Base-by-base conservation (phyloP, 2,329 filamentous ascomycete genomes). In the Coniochaeta pulveracea region DNA sequence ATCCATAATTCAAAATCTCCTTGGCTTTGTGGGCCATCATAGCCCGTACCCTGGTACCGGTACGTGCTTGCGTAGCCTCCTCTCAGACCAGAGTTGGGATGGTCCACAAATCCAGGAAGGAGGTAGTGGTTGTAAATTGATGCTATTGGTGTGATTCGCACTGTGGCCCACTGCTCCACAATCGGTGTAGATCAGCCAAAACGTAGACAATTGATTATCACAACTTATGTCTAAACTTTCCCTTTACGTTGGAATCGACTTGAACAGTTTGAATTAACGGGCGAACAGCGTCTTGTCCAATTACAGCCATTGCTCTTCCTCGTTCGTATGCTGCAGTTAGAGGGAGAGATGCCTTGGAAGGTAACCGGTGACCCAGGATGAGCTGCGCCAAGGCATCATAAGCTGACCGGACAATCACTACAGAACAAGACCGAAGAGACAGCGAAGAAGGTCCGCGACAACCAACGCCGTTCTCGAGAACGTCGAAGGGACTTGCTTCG, bases 391-490 rank as follows among this genome's bases (percentile, higher is more conserved):
- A 26, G 23, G 21, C 27, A 19, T 14, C 14, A 7, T 33, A 15
- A 12, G n/a, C 30, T 33, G 30, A 23, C 14, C 17, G n/a, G 17
- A 30, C 16, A 30, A 34, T 14, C 17, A 2, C 15, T 35, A 25
- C 36, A 37, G 37, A 22, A 27, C 25, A 32, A 28, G 10, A 26
- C 37, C 10, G 9, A 16, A 19, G 26, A 14, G 22, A 10, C 27
- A 15, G 28, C 19, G 28, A 14, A 4, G n/a, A 17, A 19, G 10
- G 11, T 37, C n/a, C 60, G 66, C 41, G 60, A 69, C 40, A 72
- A 68, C 47, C 69, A 73, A 51, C 64, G 67, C 29, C 63, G 63
- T 22, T 68, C 62, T 11, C 60, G 69, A 22, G 65, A 62, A 18
- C 64, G 68, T 23, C 62, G 59, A 19, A 63, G 62, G 38, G 66